Base-by-base conservation (phyloP, 768 basidiomycete species). In the Kwoniella dendrophila region DNA sequence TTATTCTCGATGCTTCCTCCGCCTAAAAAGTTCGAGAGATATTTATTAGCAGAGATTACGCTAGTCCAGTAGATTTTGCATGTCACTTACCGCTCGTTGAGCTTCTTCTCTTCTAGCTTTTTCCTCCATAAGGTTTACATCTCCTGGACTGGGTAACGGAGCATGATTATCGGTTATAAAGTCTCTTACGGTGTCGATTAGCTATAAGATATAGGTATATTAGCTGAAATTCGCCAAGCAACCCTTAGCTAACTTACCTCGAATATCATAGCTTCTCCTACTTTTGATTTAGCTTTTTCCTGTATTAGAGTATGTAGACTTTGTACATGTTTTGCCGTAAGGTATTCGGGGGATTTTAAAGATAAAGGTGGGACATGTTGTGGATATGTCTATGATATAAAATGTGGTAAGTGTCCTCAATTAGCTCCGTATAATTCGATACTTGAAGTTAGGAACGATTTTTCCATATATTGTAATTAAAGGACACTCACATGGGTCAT, bases 41-140 rank as follows among this genome's bases (percentile, higher is more conserved):
- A 43, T 11, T n/a, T 5, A 14, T 20, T 33, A 27, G 6, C 41
- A 27, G 26, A 33, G 8, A 38, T 58, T 5, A 56, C 53, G 30
- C 16, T 50, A 18, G 4, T n/a, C 14, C 1, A 27, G 0, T 45
- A 32, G n/a, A 24, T 49, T 10, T 27, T 48, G 8, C 32, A 16
- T 4, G 29, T 24, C 22, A 66, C 62, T 67, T 50, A 78, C 77
- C 22, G 70, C 70, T 63, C 59, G 51, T 52, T 76, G 59, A 11
- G 68, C 70, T 38, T 73, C 74, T 29, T 75, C 77, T 36, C 77
- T 45, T 22, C 69, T 51, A 5, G 77, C 74, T 53, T 67, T 75
- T 60, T 75, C 69, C 36, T 76, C 77, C 75, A 78, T 74, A 38
- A 78, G 52, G 16, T 67, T 78, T 5, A 71, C 73, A 34, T 62